phyloP scores from a whole-genome alignment of 495 filamentous ascomycete genomes.

The Eremomyces bilateralis region DNA sequence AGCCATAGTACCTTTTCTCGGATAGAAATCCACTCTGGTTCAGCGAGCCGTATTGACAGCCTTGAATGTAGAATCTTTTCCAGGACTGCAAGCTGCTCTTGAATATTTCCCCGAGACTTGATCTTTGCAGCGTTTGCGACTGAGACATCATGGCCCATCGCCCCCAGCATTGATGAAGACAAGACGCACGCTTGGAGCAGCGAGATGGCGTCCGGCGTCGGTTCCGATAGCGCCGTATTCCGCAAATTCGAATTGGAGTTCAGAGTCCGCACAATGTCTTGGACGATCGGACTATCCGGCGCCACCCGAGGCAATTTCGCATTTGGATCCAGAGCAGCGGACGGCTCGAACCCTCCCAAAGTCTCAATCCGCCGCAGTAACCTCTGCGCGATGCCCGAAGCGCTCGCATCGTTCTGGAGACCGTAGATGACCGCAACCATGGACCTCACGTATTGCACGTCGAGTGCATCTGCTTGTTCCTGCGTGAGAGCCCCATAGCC shows the following conservation, averaged over 20 bases:
- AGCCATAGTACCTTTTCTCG: constrained; percentile 68
- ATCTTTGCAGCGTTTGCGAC: constrained; percentile 38
- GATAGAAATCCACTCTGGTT: no score
- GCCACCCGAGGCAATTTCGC: no score
- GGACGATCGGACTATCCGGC: constrained; percentile 33
- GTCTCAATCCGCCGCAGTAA: constrained; percentile 37
- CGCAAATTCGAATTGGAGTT: no score
- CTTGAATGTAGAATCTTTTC: constrained; percentile 37
- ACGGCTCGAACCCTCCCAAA: constrained; percentile 24
- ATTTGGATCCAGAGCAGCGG: not conserved
- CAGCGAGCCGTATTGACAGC: no score
- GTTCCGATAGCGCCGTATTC: constrained; percentile 45
- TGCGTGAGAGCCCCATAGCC: constrained; percentile 30
- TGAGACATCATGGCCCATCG: constrained; percentile 34
- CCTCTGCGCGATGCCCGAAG: constrained; percentile 35
- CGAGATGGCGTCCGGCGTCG: constrained; percentile 32
- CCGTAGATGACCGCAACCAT: constrained; percentile 54
- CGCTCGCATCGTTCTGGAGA: constrained; percentile 32
- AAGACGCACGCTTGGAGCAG: constrained; percentile 47
- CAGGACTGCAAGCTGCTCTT: constrained; percentile 44
- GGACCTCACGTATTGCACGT: constrained; percentile 50
- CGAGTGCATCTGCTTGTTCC: no score
- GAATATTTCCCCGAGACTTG: constrained; percentile 31
- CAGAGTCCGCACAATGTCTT: constrained; percentile 11
- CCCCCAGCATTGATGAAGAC: constrained; percentile 42